Evolutionary conservation across 306 rosid species (phyloP).

Genomic region (Medicago arabica): DNA sequence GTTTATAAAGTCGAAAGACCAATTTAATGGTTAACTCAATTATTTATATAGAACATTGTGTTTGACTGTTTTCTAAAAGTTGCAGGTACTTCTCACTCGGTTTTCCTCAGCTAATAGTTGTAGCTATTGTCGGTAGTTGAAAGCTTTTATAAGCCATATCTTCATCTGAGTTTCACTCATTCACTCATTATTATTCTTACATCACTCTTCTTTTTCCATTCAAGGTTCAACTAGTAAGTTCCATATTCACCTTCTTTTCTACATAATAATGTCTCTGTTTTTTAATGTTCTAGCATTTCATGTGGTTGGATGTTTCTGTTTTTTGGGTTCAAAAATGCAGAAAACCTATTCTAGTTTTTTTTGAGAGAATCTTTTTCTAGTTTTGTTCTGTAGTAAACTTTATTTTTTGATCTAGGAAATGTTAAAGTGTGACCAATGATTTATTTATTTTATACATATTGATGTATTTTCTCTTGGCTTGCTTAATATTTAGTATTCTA

Average conservation of each 20-base stretch:
- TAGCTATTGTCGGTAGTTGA: conserved; percentile 30
- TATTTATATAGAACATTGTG: not conserved
- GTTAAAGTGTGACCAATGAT: conserved; percentile 17
- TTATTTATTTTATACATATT: not conserved
- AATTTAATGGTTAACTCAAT: no score
- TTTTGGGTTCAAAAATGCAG: not conserved
- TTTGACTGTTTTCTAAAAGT: not conserved
- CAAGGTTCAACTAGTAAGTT: conserved; percentile 36
- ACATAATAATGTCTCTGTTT: not conserved
- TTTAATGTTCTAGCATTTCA: no score
- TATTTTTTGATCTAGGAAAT: conserved; percentile 9
- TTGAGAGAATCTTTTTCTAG: no score
- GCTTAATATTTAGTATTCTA: not conserved
- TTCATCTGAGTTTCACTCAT: conserved; percentile 12
- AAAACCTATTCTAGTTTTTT: not conserved
- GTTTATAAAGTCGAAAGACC: no score
- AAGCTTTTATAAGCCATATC: not conserved
- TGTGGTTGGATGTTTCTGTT: not conserved
- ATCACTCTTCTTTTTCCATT: conserved; percentile 12
- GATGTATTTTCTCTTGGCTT: conserved; percentile 2
- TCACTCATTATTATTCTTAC: conserved; percentile 4
- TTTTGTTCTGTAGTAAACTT: not conserved
- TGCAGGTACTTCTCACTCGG: not conserved
- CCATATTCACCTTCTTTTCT: not conserved
- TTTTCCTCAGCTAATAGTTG: conserved; percentile 4